These are phyloP conservation scores for Dryas integrifolia DNA, from an alignment of 331 rosid genomes.

Conservation along the genomic window DNA sequence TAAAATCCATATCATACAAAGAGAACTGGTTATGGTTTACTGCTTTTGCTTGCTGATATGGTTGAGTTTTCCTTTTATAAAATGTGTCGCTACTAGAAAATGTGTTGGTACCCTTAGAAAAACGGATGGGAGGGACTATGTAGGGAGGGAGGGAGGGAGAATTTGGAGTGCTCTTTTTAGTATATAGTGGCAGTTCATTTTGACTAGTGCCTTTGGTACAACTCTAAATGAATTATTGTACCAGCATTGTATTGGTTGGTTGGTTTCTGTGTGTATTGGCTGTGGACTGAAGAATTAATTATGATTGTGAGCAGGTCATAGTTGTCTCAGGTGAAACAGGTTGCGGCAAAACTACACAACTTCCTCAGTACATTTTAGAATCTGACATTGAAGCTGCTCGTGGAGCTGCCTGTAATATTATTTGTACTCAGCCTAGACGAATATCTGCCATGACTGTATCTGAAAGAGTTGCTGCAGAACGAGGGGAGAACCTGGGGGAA, in stretches of 20 bases:
- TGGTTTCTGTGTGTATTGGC: conserved; percentile 1
- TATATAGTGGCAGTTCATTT: too few species aligned
- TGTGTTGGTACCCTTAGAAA: too few species aligned
- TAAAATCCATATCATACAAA: too few species aligned
- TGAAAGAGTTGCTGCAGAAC: conserved; percentile 58
- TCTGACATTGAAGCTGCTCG: conserved; percentile 47
- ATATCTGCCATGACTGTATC: conserved; percentile 55
- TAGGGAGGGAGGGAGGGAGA: too few species aligned
- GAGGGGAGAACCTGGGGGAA: conserved; percentile 54
- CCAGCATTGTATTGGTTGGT: background rate
- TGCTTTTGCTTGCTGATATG: background rate
- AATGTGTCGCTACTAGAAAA: too few species aligned
- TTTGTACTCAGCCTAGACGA: conserved; percentile 52
- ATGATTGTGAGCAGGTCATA: conserved; percentile 35
- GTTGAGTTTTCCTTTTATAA: background rate
- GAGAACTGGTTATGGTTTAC: background rate
- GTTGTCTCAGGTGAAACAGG: conserved; percentile 56
- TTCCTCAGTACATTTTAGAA: conserved; percentile 53
- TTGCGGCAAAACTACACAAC: conserved; percentile 55
- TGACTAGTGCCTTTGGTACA: background rate
- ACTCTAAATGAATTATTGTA: background rate
- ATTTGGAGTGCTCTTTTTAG: too few species aligned
- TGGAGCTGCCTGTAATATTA: conserved; percentile 45
- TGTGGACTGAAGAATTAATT: conserved; percentile 2
- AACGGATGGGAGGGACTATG: too few species aligned